Conservation (phyloP, 495 filamentous ascomycete genomes). For the Penicillium canescens region DNA sequence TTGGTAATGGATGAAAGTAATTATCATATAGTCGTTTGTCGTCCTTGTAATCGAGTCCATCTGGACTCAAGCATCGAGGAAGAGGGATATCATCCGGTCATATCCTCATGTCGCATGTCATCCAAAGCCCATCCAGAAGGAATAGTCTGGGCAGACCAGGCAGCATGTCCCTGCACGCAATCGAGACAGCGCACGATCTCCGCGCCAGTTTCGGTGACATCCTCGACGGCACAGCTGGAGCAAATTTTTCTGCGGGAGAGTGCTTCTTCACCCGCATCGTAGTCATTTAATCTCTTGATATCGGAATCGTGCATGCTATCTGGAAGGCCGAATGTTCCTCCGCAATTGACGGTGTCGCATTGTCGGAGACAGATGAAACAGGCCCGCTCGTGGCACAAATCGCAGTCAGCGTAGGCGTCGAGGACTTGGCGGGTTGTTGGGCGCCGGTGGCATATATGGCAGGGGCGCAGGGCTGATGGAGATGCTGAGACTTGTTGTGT, state of each 20-base stretch:
- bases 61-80: neutral
- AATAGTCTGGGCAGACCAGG: conserved; percentile 10
- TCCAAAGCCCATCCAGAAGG: conserved; percentile 19
- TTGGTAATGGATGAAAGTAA: neutral
- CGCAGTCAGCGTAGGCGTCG: conserved; percentile 52
- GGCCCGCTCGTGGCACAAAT: conserved; percentile 45
- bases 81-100: neutral
- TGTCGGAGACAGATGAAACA: conserved; percentile 56
- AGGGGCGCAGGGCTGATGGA: conserved; percentile 40
- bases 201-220: conserved; percentile 37
- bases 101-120: conserved; percentile 6
- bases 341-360: conserved; percentile 39
- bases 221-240: conserved; percentile 44
- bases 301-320: neutral
- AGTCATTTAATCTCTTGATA: conserved; percentile 5
- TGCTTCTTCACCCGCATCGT: neutral
- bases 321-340: neutral
- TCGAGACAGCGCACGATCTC: conserved; percentile 43
- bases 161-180: conserved; percentile 27
- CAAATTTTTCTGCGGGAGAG: conserved; percentile 27
- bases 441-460: conserved; percentile 52
- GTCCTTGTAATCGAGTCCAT: neutral
- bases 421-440: conserved; percentile 48
- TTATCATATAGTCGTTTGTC: neutral
- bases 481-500: conserved; percentile 17